Evolutionary conservation across 2,329 filamentous ascomycete genomes (phyloP), one percentile per base, ranked within the genome.

Genomic region (Nemania serpens): DNA sequence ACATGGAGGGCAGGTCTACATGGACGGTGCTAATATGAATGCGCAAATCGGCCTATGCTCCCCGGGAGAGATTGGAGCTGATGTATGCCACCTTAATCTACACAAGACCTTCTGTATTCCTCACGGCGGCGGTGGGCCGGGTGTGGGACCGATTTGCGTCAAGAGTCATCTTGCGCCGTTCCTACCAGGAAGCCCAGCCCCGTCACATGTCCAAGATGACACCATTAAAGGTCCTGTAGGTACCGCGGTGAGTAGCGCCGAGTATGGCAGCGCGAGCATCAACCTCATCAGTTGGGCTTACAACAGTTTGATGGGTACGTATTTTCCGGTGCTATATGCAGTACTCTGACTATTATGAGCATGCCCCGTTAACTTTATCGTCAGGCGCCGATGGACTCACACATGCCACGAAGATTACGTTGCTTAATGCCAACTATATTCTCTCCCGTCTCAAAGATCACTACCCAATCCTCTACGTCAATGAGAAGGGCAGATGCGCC

Each of bases 81-180:
- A 98, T 74, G 93, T 97, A 41, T 98, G 94, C 84, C 94, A 97
- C 80, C 82, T 98, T 62, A 98, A 98, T 78, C 84, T 98, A 43
- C 94, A 98, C 86, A 98, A 98, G 85, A 98, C 94, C 2, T 98
- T 98, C 82, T 98, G 94, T 75, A 98, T 98, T 71, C 94, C 94
- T 48, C 94, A 98, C 77, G 94, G 94, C 57, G 94, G 94, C 65
- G 94, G 94, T 66, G 94, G 94, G 15, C 94, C 94, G 10, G 94
- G 94, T 70, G 91, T 97, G 39, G 94, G 94, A 2, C 94, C 94
- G 55, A 96, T 98, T 68, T 93, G 93, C 73, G 94, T 97, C 57
- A 95, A 93, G 75, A 79, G 87, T 62, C 91, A 96, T 71, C 86
- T 98, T 51, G 78, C 84, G 6, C 86, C 87, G 5, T 93, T 88